Percentiles rank a stretch among this genome's conserved stretches.
phyloP scores from a whole-genome alignment of 192 early-diverging fungal genomes.

The Entomortierella chlamydospora region DNA sequence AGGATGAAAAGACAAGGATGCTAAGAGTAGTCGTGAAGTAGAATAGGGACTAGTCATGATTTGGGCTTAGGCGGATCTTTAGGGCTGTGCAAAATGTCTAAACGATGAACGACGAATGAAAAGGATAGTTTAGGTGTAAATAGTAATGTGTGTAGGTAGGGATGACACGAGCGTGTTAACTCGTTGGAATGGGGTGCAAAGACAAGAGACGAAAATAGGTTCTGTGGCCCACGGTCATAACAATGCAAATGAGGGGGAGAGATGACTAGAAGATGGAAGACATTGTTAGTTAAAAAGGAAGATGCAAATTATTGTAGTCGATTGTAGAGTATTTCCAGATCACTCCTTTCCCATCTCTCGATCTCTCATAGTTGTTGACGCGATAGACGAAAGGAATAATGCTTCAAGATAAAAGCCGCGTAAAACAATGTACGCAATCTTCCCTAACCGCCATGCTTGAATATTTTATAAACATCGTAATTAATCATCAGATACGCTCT shows the following conservation, averaged over 20 bases:
- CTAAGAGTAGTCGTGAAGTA: neutral
- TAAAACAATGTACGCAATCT: neutral
- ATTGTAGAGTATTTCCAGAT: neutral
- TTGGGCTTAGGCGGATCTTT: too few species aligned
- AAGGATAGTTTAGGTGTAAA: neutral
- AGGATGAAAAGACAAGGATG: neutral
- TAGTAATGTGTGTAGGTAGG: neutral
- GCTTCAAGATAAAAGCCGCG: neutral
- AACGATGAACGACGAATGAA: too few species aligned
- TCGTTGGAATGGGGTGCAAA: slow-evolving; percentile 14
- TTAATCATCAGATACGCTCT: too few species aligned
- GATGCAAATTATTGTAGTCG: neutral
- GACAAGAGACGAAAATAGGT: slow-evolving; percentile 5
- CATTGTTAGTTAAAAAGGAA: neutral
- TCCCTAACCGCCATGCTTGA: neutral
- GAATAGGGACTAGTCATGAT: too few species aligned
- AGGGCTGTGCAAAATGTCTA: too few species aligned
- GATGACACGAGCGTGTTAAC: neutral
- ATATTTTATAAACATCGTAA: too few species aligned
- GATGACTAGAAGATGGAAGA: neutral
- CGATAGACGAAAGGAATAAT: neutral
- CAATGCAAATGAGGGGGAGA: neutral
- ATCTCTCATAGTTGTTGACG: too few species aligned
- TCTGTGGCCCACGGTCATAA: neutral
- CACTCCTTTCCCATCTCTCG: neutral